These are phyloP conservation scores for Theobroma grandiflorum DNA, from an alignment of 441 rosid genomes.

Conservation along the genomic window DNA sequence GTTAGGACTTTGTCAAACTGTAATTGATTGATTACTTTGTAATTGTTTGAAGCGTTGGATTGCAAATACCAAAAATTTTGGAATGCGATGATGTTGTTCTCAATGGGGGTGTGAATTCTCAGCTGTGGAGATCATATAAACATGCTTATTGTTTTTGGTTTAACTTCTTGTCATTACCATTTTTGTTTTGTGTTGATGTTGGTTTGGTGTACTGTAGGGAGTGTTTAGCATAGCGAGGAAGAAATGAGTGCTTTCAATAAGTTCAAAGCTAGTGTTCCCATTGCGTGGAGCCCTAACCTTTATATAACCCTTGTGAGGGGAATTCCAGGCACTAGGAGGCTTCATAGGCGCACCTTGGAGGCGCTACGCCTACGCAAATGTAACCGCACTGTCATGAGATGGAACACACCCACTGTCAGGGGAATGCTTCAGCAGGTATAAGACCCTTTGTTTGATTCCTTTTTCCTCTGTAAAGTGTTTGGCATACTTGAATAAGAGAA, in stretches of 20 bases:
- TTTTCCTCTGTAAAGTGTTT: background rate
- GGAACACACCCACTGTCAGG: conserved; percentile 81
- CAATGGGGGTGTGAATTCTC: background rate
- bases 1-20: background rate
- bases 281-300: conserved; percentile 80
- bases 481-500: background rate
- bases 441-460: background rate
- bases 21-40: background rate
- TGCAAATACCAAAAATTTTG: background rate
- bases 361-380: conserved; percentile 90
- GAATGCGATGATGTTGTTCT: background rate
- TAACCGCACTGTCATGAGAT: conserved; percentile 85
- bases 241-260: conserved; percentile 75
- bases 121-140: background rate
- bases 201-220: background rate
- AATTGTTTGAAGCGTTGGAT: background rate
- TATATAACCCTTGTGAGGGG: conserved; percentile 91
- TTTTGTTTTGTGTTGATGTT: background rate
- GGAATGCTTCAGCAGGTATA: conserved; percentile 94
- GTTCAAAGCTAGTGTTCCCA: conserved; percentile 77
- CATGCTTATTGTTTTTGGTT: background rate
- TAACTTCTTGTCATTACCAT: background rate
- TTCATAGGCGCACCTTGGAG: conserved; percentile 89
- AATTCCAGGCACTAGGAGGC: conserved; percentile 90
- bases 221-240: conserved; percentile 19